Percentiles rank a stretch among this genome's conserved stretches.
These are phyloP conservation scores for Capronia americana DNA, from an alignment of 2,329 filamentous ascomycete genomes.

Conservation along the genomic window DNA sequence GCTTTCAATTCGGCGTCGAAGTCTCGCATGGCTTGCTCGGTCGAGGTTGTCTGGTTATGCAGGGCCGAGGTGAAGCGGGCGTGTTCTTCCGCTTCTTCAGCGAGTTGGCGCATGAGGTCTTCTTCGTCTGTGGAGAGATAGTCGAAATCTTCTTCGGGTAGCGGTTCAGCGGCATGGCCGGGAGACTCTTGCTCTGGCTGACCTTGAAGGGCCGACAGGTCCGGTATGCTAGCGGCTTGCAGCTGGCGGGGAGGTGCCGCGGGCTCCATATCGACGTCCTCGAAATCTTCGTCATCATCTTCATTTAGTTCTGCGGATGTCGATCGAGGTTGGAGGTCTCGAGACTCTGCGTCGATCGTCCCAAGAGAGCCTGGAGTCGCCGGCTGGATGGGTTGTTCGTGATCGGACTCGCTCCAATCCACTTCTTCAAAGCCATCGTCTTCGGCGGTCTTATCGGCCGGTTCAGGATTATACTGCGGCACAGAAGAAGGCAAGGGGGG, in stretches of 20 bases:
- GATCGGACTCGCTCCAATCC: constrained; percentile 45
- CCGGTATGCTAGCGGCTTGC: constrained; percentile 35
- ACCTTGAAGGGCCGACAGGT: not conserved
- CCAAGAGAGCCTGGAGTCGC: constrained; percentile 31
- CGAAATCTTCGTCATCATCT: constrained; percentile 34
- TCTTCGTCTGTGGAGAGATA: constrained; percentile 86
- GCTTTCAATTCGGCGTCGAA: constrained; percentile 89
- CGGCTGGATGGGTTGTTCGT: constrained; percentile 37
- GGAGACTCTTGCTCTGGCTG: constrained; percentile 9
- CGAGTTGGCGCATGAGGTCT: constrained; percentile 83
- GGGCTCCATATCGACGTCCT: constrained; percentile 32
- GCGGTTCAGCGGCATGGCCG: not conserved
- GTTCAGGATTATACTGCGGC: constrained; percentile 29
- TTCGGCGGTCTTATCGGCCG: constrained; percentile 16
- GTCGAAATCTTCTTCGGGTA: constrained; percentile 48
- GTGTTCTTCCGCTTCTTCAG: constrained; percentile 90
- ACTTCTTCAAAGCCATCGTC: constrained; percentile 38
- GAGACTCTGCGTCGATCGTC: constrained; percentile 23
- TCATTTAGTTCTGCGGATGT: constrained; percentile 36
- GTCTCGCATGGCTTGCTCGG: constrained; percentile 70
- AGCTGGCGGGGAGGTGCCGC: constrained; percentile 19
- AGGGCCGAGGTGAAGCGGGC: constrained; percentile 88
- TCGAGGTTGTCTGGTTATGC: constrained; percentile 68
- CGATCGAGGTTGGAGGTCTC: constrained; percentile 24
- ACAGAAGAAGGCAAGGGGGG: constrained; percentile 45